These are phyloP conservation scores for Aspergillus bombycis DNA, from an alignment of 2,329 filamentous ascomycete genomes.

Conservation along the genomic window DNA sequence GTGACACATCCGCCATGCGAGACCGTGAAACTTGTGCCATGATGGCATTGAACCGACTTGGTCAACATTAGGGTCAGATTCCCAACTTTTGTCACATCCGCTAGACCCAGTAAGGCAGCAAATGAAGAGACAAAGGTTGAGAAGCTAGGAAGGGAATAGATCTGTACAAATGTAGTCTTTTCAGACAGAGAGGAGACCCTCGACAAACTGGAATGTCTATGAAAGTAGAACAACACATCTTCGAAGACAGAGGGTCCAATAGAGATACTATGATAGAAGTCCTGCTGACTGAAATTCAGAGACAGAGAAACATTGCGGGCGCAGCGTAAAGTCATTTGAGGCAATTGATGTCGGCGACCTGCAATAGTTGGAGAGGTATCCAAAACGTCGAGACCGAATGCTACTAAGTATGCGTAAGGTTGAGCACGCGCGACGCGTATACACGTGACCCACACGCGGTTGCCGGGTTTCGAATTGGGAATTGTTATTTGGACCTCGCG, in stretches of 20 bases:
- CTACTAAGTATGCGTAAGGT: neutral
- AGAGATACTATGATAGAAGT: slow-evolving; percentile 13
- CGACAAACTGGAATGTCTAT: slow-evolving; percentile 15
- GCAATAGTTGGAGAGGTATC: slow-evolving; percentile 13
- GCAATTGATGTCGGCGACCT: slow-evolving; percentile 7
- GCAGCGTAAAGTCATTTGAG: slow-evolving; percentile 12
- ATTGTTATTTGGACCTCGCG: too few relatives aligned
- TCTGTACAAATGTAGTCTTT: slow-evolving; percentile 57
- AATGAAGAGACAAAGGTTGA: slow-evolving; percentile 69
- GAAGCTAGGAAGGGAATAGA: slow-evolving; percentile 75
- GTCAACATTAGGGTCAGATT: slow-evolving; percentile 86
- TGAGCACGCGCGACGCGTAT: slow-evolving; percentile 11
- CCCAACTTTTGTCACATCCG: slow-evolving; percentile 71
- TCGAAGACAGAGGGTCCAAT: slow-evolving; percentile 22
- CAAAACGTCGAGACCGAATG: slow-evolving; percentile 4
- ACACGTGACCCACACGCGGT: slow-evolving; percentile 11
- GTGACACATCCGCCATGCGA: slow-evolving; percentile 70
- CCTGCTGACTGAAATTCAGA: slow-evolving; percentile 1
- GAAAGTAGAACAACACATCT: slow-evolving; percentile 15
- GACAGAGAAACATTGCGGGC: slow-evolving; percentile 7
- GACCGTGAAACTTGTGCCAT: slow-evolving; percentile 65
- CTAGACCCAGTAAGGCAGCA: slow-evolving; percentile 45
- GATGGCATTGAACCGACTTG: slow-evolving; percentile 63
- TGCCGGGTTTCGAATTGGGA: too few relatives aligned
- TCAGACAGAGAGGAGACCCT: slow-evolving; percentile 42